phyloP scores from a whole-genome alignment of 2,329 filamentous ascomycete species.

The Plenodomus lindquistii region DNA sequence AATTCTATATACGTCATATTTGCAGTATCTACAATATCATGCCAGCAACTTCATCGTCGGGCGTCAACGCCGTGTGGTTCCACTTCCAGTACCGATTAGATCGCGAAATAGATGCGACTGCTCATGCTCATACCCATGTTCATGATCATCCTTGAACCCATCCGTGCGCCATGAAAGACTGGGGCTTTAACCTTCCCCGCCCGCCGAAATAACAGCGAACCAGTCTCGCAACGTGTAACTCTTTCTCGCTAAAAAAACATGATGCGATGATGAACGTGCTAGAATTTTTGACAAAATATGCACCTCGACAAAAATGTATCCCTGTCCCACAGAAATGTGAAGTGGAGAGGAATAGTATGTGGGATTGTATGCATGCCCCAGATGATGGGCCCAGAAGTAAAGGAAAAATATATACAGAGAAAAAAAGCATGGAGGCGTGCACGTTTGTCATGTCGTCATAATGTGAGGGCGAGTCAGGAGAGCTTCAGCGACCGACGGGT shows the following conservation, averaged over 20 bases:
- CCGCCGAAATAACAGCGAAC: background rate
- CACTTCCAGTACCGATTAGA: background rate
- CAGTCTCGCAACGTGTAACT: background rate
- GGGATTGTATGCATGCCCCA: background rate
- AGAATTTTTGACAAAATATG: background rate
- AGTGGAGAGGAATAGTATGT: no score
- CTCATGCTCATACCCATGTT: background rate
- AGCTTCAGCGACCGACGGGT: slow-evolving; percentile 43
- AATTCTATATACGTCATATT: background rate
- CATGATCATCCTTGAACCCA: background rate
- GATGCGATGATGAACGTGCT: background rate
- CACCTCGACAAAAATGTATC: background rate
- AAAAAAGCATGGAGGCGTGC: background rate
- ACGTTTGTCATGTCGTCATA: slow-evolving; percentile 23
- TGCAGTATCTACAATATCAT: background rate
- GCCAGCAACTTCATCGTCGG: background rate
- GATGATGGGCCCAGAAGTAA: background rate
- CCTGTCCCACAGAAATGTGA: background rate
- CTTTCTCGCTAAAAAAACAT: background rate
- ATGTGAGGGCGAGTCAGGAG: slow-evolving; percentile 20
- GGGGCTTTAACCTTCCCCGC: background rate
- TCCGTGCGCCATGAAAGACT: background rate
- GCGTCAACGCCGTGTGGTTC: background rate
- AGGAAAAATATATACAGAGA: background rate
- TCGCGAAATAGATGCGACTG: background rate